Evolutionary conservation across 179 eudicot genomes (phyloP).

Genomic region (Actinidia arguta): DNA sequence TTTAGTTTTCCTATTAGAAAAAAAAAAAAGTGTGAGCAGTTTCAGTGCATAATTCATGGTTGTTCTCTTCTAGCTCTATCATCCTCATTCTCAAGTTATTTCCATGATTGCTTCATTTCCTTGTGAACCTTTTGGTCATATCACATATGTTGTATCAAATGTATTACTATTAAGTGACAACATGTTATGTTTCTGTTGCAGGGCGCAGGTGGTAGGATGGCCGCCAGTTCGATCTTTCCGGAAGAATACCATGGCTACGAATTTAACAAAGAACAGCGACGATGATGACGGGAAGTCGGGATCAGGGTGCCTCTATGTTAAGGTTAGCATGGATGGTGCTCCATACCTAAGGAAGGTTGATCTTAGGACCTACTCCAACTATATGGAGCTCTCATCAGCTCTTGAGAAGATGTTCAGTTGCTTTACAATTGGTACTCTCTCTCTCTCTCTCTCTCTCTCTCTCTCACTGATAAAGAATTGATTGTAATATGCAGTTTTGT

Average conservation of each 20-base stretch:
- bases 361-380: conserved; percentile 54
- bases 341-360: conserved; percentile 76
- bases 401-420: conserved; percentile 76
- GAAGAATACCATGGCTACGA: conserved; percentile 78
- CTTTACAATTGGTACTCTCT: conserved; percentile 52
- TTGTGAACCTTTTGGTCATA: not conserved
- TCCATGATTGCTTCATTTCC: not conserved
- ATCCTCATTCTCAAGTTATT: too few relatives aligned
- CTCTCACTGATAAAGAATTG: not conserved
- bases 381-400: conserved; percentile 59
- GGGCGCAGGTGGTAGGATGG: conserved; percentile 93
- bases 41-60: not conserved
- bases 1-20: not conserved
- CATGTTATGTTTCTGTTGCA: conserved; percentile 34
- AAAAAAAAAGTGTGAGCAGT: not conserved
- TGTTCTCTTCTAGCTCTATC: not conserved
- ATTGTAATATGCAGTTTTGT: not conserved
- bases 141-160: not conserved
- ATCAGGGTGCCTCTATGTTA: conserved; percentile 59
- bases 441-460: conserved; percentile 21
- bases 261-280: conserved; percentile 41
- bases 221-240: conserved; percentile 89
- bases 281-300: conserved; percentile 40
- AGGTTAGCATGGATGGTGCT: conserved; percentile 86
- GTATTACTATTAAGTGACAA: not conserved